These are phyloP conservation scores for Exophiala xenobiotica DNA, from an alignment of 2,329 filamentous ascomycete genomes.

Conservation along the genomic window DNA sequence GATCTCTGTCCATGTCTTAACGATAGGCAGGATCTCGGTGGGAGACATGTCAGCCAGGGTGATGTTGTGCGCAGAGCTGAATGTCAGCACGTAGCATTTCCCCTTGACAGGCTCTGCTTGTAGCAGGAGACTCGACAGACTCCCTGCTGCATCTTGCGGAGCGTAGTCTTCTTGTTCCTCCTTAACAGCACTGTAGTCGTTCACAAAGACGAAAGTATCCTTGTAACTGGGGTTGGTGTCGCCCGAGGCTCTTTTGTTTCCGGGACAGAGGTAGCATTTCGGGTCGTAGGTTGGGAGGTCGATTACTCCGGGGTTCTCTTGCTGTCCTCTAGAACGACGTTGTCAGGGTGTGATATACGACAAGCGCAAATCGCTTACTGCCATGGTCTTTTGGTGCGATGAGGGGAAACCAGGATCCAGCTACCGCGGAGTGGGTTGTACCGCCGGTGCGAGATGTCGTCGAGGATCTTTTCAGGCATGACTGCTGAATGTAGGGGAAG, in stretches of 20 bases:
- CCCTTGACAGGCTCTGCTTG: conserved; percentile 84
- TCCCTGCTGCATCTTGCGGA: conserved; percentile 37
- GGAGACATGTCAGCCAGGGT: conserved; percentile 88
- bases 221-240: conserved; percentile 83
- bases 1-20: conserved; percentile 88
- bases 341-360: neutral
- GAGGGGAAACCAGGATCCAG: conserved; percentile 92
- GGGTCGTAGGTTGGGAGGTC: conserved; percentile 79
- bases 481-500: too few relatives aligned
- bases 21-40: conserved; percentile 73
- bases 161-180: conserved; percentile 83
- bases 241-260: conserved; percentile 84
- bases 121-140: conserved; percentile 72
- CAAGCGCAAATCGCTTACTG: conserved; percentile 65
- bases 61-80: conserved; percentile 84
- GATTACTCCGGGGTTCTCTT: conserved; percentile 69
- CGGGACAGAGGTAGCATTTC: conserved; percentile 91
- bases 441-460: conserved; percentile 94
- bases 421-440: conserved; percentile 89
- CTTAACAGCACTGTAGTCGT: conserved; percentile 96
- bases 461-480: conserved; percentile 75
- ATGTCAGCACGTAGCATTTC: conserved; percentile 95
- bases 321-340: conserved; percentile 61
- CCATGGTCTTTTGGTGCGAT: conserved; percentile 96
- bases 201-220: conserved; percentile 89